These are phyloP conservation scores for Tuber calosporum DNA, from an alignment of 495 filamentous ascomycete species.

Conservation along the genomic window DNA sequence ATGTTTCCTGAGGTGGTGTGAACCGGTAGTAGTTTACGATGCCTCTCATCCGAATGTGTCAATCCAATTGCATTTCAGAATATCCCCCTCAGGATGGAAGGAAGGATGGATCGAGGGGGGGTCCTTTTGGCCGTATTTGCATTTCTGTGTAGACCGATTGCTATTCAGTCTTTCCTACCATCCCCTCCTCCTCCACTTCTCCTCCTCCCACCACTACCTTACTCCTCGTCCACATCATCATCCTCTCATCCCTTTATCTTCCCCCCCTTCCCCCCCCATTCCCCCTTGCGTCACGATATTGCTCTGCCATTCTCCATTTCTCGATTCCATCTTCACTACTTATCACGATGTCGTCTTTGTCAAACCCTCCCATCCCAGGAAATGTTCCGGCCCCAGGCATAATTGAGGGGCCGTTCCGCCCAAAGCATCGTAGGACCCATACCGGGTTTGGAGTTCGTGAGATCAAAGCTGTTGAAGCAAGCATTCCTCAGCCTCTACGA, in stretches of 20 bases:
- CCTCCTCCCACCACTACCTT: slow-evolving; percentile 21
- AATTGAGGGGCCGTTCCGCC: slow-evolving; percentile 51
- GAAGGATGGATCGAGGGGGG: neutral
- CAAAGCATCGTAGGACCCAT: slow-evolving; percentile 90
- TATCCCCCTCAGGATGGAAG: neutral
- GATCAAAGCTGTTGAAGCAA: slow-evolving; percentile 86
- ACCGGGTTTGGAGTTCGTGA: slow-evolving; percentile 85
- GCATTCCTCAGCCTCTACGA: slow-evolving; percentile 80
- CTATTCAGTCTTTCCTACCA: neutral
- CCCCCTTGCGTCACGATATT: slow-evolving; percentile 14
- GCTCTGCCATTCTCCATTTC: slow-evolving; percentile 7
- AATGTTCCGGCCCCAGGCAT: slow-evolving; percentile 38
- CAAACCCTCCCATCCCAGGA: slow-evolving; percentile 35
- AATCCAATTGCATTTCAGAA: slow-evolving; percentile 4
- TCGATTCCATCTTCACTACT: slow-evolving; percentile 13
- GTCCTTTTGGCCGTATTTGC: neutral
- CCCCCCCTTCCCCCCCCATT: slow-evolving; percentile 23
- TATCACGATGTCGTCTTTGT: slow-evolving; percentile 28
- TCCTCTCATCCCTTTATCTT: slow-evolving; percentile 25
- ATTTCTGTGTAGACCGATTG: slow-evolving; percentile 3
- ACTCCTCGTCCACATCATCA: slow-evolving; percentile 23
- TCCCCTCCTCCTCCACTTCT: slow-evolving; percentile 13
- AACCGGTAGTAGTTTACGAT: slow-evolving; percentile 3
- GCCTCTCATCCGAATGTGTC: slow-evolving; percentile 4
- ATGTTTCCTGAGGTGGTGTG: neutral